Evolutionary conservation across 768 basidiomycete genomes (phyloP).

Genomic region (Tricholoma terreum): DNA sequence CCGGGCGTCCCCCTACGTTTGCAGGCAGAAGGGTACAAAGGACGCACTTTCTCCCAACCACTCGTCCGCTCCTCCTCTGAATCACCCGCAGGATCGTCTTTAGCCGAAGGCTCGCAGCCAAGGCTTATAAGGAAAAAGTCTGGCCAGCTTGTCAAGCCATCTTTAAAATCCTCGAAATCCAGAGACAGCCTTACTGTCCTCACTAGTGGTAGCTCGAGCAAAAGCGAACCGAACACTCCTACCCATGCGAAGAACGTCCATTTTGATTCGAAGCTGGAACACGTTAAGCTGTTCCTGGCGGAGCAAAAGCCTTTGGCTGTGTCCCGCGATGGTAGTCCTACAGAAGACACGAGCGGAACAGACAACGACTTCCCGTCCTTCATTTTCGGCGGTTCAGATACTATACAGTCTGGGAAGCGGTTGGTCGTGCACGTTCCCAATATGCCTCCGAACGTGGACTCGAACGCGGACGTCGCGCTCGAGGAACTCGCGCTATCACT

Average conservation of each 20-base stretch:
- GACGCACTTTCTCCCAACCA: slow-evolving; percentile 30
- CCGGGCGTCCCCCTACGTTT: slow-evolving; percentile 39
- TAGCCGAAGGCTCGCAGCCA: slow-evolving; percentile 29
- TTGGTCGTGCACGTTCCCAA: slow-evolving; percentile 66
- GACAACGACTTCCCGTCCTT: slow-evolving; percentile 74
- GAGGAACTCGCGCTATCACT: slow-evolving; percentile 52
- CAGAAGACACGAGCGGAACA: slow-evolving; percentile 76
- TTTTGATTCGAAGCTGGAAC: slow-evolving; percentile 89
- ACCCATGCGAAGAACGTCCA: slow-evolving; percentile 81
- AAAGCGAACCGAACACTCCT: slow-evolving; percentile 83
- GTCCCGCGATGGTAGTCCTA: slow-evolving; percentile 85
- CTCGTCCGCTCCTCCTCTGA: slow-evolving; percentile 24
- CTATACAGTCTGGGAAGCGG: slow-evolving; percentile 29
- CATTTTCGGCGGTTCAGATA: slow-evolving; percentile 48
- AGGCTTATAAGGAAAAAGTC: slow-evolving; percentile 85
- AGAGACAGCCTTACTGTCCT: slow-evolving; percentile 51
- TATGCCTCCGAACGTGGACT: slow-evolving; percentile 49
- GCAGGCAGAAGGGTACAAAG: slow-evolving; percentile 21
- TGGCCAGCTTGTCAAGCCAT: slow-evolving; percentile 89
- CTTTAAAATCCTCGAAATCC: slow-evolving; percentile 71
- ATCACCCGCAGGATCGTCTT: slow-evolving; percentile 19
- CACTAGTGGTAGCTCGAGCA: slow-evolving; percentile 44
- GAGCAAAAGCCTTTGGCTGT: slow-evolving; percentile 96
- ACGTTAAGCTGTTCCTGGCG: slow-evolving; percentile 91
- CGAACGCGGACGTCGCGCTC: slow-evolving; percentile 46